Base-by-base conservation (phyloP, 768 basidiomycete genomes). In the Trametes gibbosa region DNA sequence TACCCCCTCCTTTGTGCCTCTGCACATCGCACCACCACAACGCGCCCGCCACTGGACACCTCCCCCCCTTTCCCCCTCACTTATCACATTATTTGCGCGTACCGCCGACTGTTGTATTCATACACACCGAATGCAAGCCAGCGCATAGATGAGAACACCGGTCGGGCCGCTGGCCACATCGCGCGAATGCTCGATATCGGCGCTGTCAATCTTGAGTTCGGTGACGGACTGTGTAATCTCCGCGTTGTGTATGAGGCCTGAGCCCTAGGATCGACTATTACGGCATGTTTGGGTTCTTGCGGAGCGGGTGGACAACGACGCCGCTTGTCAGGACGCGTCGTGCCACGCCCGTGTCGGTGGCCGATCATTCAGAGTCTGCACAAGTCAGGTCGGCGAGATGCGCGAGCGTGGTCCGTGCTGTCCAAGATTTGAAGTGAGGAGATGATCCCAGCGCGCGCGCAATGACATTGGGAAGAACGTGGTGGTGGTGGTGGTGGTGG, bases 31-130 rank as follows among this genome's bases (percentile, higher is more conserved):
- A 17, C 57, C 37, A 39, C 49, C 29, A 39, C 16, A 19, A 46
- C 16, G 40, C 27, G 16, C 24, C 53, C 54, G 43, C 50, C 47
- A 34, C 39, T 46, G 21, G 34, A 40, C 47, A 46, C 46, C 42
- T 39, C 39, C 51, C 45, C 51, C 16, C 29, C 35, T 25, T 27
- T 23, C 50, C 45, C 51, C 29, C 52, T 62, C 60, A 62, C 48
- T 62, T 62, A 62, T 62, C 40, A 62, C 61, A 58, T 62, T 62
- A 62, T 62, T 62, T 62, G 61, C 61, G 61, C 61, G 53, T 54
- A 53, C 56, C 56, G 41, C 50, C 29, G 56, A 50, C 53, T 46
- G 43, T 37, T 55, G 59, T 61, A 54, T 49, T 52, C 43, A 8
- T 51, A 54, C 50, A 51, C 47, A 43, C 42, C 16, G 53, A 61